phyloP scores from a whole-genome alignment of 2,329 filamentous ascomycete genomes.

The Penicillium expansum region DNA sequence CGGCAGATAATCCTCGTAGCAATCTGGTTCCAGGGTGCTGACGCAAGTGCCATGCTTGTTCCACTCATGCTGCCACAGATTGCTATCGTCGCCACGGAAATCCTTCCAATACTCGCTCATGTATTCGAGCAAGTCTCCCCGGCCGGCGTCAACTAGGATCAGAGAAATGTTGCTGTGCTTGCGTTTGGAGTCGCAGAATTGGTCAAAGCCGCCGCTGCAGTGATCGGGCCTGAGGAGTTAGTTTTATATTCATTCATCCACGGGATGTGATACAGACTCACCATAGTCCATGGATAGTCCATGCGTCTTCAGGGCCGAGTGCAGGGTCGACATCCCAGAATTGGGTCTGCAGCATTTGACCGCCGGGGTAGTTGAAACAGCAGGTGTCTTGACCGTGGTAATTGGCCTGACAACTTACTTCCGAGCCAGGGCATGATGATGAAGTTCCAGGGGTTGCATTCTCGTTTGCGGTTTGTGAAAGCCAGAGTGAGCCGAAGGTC shows the following conservation, averaged over 20 bases:
- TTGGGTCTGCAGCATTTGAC: conserved; percentile 69
- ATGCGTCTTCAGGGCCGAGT: conserved; percentile 65
- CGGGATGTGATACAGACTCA: conserved; percentile 26
- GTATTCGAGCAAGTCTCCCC: conserved; percentile 58
- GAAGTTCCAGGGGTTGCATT: conserved; percentile 8
- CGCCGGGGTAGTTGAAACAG: conserved; percentile 71
- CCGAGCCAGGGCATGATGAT: conserved; percentile 34
- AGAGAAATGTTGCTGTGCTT: conserved; percentile 64
- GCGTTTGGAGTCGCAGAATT: conserved; percentile 62
- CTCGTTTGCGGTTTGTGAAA: conserved; percentile 22
- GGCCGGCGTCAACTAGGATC: conserved; percentile 57
- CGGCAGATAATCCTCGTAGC: conserved; percentile 61
- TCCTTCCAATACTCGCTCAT: conserved; percentile 74
- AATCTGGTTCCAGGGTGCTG: conserved; percentile 63
- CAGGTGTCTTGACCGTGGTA: conserved; percentile 63
- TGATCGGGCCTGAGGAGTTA: conserved; percentile 54
- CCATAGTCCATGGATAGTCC: conserved; percentile 73
- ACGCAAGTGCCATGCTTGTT: conserved; percentile 74
- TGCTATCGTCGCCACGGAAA: conserved; percentile 60
- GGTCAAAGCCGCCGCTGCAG: conserved; percentile 68
- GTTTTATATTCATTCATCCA: neutral
- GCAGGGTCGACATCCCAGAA: conserved; percentile 71
- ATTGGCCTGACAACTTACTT: conserved; percentile 63
- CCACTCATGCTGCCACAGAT: conserved; percentile 74
- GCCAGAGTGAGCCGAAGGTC: conserved; percentile 31